Percentiles rank a stretch among this genome's conserved stretches.
Evolutionary conservation across 2,329 filamentous ascomycete species (phyloP).

Genomic region (Beauveria brongniartii): DNA sequence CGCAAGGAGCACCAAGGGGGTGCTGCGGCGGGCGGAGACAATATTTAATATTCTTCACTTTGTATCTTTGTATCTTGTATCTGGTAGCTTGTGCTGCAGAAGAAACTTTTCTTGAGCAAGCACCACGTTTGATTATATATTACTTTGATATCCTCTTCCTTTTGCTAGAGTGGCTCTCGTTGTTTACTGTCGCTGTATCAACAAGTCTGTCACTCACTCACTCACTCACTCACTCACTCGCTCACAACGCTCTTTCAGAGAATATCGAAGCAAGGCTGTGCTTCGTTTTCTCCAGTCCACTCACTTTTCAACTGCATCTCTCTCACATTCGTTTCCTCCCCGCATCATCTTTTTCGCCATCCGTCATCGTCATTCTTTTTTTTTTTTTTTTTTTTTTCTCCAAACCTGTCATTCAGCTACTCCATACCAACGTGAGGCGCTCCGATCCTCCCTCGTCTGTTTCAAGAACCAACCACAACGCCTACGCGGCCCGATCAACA

Average conservation of each 20-base stretch:
- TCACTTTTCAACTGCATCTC: background rate
- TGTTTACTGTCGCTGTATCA: too few species aligned
- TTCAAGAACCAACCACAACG: background rate
- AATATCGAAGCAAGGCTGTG: background rate
- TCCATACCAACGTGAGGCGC: background rate
- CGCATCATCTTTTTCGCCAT: background rate
- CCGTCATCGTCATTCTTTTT: background rate
- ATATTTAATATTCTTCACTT: background rate
- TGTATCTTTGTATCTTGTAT: too few species aligned
- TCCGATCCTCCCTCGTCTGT: background rate
- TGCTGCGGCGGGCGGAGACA: background rate
- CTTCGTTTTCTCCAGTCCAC: background rate
- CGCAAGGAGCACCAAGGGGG: slow-evolving; percentile 5
- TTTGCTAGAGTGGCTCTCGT: too few species aligned
- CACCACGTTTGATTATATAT: too few species aligned
- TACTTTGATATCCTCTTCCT: background rate
- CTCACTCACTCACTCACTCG: background rate
- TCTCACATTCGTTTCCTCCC: background rate
- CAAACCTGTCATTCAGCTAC: background rate
- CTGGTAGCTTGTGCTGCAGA: background rate
- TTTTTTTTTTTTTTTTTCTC: too few species aligned
- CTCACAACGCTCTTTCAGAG: background rate
- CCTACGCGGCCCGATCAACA: background rate
- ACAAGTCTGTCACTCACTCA: too few species aligned
- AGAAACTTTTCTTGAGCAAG: background rate